phyloP scores from a whole-genome alignment of 371 early-diverging fungal species.

The Capillidium heterosporum region DNA sequence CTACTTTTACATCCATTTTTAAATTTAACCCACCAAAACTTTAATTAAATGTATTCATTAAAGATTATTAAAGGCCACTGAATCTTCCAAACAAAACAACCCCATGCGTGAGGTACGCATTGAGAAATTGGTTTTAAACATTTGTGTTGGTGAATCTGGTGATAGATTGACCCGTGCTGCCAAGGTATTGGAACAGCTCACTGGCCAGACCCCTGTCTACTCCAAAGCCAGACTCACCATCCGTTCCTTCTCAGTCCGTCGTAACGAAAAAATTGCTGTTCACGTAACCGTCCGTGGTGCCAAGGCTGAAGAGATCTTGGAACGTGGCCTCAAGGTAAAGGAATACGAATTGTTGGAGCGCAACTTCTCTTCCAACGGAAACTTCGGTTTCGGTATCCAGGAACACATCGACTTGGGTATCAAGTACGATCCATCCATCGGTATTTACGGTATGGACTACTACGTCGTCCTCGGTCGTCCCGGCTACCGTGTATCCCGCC shows the following conservation, averaged over 20 bases:
- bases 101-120: slow-evolving; percentile 95
- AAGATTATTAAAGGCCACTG: slow-evolving; percentile 3
- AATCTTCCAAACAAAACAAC: slow-evolving; percentile 35
- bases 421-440: slow-evolving; percentile 99
- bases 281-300: slow-evolving; percentile 97
- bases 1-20: too few relatives aligned
- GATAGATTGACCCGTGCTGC: slow-evolving; percentile 99
- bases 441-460: slow-evolving; percentile 76
- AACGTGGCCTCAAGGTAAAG: slow-evolving; percentile 99
- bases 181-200: slow-evolving; percentile 99
- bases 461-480: slow-evolving; percentile 95
- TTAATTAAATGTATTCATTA: too few relatives aligned
- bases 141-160: slow-evolving; percentile 98
- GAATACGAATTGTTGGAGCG: slow-evolving; percentile 93
- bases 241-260: slow-evolving; percentile 99
- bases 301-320: slow-evolving; percentile 82
- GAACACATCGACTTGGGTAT: slow-evolving; percentile 99
- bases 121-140: slow-evolving; percentile 99
- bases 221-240: slow-evolving; percentile 99
- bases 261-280: slow-evolving; percentile 99
- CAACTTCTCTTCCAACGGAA: slow-evolving; percentile 97
- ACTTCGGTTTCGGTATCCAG: slow-evolving; percentile 99
- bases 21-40: too few relatives aligned
- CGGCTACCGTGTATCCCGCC: slow-evolving; percentile 91
- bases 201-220: slow-evolving; percentile 98